Base-by-base conservation (phyloP, 2,329 filamentous ascomycete species). In the Dothistroma septosporum region DNA sequence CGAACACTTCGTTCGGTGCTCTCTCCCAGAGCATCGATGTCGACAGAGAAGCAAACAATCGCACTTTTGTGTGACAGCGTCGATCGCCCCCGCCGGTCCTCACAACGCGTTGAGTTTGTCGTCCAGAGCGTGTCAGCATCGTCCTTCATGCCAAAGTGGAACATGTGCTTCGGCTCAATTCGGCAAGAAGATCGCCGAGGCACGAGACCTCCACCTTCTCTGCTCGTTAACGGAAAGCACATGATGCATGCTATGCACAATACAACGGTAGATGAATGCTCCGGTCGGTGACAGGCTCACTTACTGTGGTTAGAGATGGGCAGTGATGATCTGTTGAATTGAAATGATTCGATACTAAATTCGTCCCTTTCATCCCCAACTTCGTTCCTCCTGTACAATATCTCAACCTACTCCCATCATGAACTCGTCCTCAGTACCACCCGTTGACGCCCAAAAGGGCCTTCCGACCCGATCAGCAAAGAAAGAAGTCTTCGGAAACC, bases 401-500 rank as follows among this genome's bases (percentile, higher is more conserved):
- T 35, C n/a, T 32, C 31, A 32, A 2, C 47, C 24, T 16, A 16
- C 10, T 4, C 11, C 21, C 47, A 53, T 21, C 28, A 53, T 53
- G 50, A 53, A 53, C 31, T 53, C 50, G 12, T 53, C 50, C 8
- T 53, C 50, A 53, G 50, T 53, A 31, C 50, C 50, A 16, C 50
- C 50, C n/a, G 50, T 53, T 4, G 50, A 53, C 16, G 50, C 50
- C 16, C 35, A n/a, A 14, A 21, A 46, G 47, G 35, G 57, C 33
- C 57, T 53, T 32, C 49, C 48, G 21, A 22, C 21, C 4, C 8
- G 19, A 31, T 21, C 50, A 21, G 31, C 14, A 12, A 53, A 35
- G 31, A 55, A 56, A 37, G 53, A 60, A 22, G 41, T 59, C 19
- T 68, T 68, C 48, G 66, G 66, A 16, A 64, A 68, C 31, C 61